Evolutionary conservation across 106 monocot genomes (phyloP).

Genomic region (Agapanthus africanus): DNA sequence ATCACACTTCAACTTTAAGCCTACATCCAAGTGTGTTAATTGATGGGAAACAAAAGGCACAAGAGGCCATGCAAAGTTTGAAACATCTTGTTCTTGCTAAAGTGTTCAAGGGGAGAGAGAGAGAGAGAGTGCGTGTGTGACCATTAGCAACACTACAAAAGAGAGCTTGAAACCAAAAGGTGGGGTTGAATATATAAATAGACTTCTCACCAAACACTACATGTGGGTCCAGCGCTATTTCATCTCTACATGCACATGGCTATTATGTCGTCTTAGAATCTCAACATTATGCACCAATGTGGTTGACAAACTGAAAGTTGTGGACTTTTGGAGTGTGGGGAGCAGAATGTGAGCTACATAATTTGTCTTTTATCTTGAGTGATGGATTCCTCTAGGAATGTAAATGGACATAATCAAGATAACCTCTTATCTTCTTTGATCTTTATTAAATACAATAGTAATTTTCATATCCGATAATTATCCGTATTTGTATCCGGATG

Average conservation of each 20-base stretch:
- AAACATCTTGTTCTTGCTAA: slow-evolving; percentile 1
- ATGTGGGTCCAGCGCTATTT: neutral
- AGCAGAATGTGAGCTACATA: no score
- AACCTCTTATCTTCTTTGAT: no score
- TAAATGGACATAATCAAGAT: no score
- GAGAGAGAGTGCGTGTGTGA: no score
- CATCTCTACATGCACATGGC: neutral
- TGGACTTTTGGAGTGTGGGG: neutral
- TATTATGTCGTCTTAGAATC: neutral
- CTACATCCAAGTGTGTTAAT: neutral
- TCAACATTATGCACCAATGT: neutral
- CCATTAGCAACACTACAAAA: neutral
- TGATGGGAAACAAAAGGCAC: neutral
- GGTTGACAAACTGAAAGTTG: neutral
- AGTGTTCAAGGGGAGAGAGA: neutral
- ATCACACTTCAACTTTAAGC: neutral
- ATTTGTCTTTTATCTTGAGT: no score
- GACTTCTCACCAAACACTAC: slow-evolving; percentile 2
- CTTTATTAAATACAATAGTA: no score
- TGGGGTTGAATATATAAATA: no score
- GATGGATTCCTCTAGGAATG: no score
- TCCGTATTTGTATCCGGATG: no score
- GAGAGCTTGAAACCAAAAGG: neutral
- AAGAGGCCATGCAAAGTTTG: neutral
- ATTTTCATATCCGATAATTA: no score